Base-by-base conservation (phyloP, 2,329 filamentous ascomycete species). In the Cyclaneusma minus region DNA sequence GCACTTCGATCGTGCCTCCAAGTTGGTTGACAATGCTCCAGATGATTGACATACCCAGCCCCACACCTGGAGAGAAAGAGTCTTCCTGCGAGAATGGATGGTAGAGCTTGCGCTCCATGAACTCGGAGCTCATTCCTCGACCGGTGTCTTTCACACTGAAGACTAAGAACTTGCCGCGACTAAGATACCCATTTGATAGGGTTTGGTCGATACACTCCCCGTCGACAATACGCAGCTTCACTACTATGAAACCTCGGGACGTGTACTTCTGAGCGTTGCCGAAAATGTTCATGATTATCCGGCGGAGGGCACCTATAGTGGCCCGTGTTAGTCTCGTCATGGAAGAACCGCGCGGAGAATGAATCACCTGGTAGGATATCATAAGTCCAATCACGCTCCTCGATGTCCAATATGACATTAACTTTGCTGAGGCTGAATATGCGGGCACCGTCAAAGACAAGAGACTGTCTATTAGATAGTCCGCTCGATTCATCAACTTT, bases 191-290 rank as follows among this genome's bases (percentile, higher is more conserved):
- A n/a, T n/a, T n/a, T n/a, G n/a, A n/a, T n/a, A n/a, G n/a, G n/a
- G n/a, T n/a, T n/a, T n/a, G n/a, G 27, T 13, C n/a, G 22, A 21
- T n/a, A 10, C 19, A 12, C 16, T 17, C 4, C 16, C 17, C 7
- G n/a, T 21, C 10, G 21, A 9, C 15, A 10, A 38, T 27, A 11
- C 30, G n/a, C 11, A 43, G 36, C 7, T 43, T 47, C 3, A 66
- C 49, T 6, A 55, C 49, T 4, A 72, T 58, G 25, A 50, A 58
- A 2, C 68, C 67, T 0, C 48, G 40, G 2, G 56, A 48, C 0
- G 65, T 72, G 29, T 70, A 73, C 39, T 72, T 72, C 36, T 72
- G 52, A 0, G 68, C 58, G 36, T 74, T 74, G 4, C 64, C 65
- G 21, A 70, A 61, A 1, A 70, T 39, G 26, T 72, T 72, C 64